Evolutionary conservation across 352 stramenopile genomes (phyloP), one percentile per base, ranked within the genome.

Genomic region (Phytophthora aleatoria): DNA sequence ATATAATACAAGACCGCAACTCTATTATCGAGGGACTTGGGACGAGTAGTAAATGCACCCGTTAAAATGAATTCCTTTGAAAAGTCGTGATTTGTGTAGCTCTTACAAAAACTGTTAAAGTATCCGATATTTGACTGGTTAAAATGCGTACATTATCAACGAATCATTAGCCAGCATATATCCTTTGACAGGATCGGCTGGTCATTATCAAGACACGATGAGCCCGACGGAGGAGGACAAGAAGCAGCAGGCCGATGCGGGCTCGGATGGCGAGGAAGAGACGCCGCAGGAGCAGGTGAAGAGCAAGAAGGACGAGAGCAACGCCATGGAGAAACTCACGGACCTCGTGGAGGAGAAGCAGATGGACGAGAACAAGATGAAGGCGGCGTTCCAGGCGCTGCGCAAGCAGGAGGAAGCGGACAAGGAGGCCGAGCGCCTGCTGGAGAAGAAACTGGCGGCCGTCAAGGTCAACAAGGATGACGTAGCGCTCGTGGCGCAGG

Each of bases 291-390:
- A 77, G 51, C 69, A 74, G 45, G 69, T 73, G 13, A 94, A 94
- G 76, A 93, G 79, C 74, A 85, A 94, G 65, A 83, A 87, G 41
- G 87, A 95, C 48, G 85, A 92, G 67, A 91, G 74, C 66, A 90
- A 50, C 45, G 87, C 87, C 27, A 86, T 95, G 69, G 76, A 94
- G 53, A 95, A 92, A 64, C 81, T 95, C 57, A 93, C 83, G 42
- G 87, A 95, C 62, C 73, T 87, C 30, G 85, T 92, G 41, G 85
- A 93, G 71, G 87, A 95, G 71, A 94, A 92, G 66, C 78, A 91
- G 52, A 90, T 95, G 81, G 87, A 95, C 77, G 85, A 89, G 48
- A 89, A 94, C 80, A 93, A 92, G 75, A 92, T 95, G 85, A 93
- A 92, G 66, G 55, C 87, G 56, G 84, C 87, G 28, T 92, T 95